phyloP scores from a whole-genome alignment of 2,329 filamentous ascomycete genomes.

The Capronia americana region DNA sequence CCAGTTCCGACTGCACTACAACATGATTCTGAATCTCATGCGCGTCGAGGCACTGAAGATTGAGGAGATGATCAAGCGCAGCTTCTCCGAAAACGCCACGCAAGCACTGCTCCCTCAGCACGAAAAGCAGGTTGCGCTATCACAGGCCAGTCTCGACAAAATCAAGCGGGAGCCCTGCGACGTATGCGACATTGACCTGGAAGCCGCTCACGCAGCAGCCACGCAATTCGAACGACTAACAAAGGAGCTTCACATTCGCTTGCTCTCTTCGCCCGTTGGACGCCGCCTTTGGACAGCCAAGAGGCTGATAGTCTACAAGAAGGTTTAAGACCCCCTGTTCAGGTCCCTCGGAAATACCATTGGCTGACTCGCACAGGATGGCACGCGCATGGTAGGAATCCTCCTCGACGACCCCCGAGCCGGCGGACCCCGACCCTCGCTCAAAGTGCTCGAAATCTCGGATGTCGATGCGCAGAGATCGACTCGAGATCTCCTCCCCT shows the following conservation, averaged over 20 bases:
- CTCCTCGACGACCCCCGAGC: slow-evolving; percentile 74
- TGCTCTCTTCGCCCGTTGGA: slow-evolving; percentile 81
- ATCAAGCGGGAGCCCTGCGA: slow-evolving; percentile 84
- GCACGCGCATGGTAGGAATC: slow-evolving; percentile 80
- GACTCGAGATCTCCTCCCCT: slow-evolving; percentile 85
- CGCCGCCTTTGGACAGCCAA: slow-evolving; percentile 77
- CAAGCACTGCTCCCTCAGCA: slow-evolving; percentile 93
- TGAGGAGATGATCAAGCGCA: slow-evolving; percentile 99
- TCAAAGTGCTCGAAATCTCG: slow-evolving; percentile 81
- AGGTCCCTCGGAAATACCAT: background rate
- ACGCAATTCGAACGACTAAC: slow-evolving; percentile 83
- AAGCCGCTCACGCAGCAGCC: slow-evolving; percentile 79
- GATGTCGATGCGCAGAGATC: slow-evolving; percentile 72
- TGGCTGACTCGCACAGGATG: slow-evolving; percentile 62
- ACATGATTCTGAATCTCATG: slow-evolving; percentile 97
- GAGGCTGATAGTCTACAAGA: slow-evolving; percentile 81
- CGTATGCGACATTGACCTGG: slow-evolving; percentile 80
- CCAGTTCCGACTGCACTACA: slow-evolving; percentile 96
- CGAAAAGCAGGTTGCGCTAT: slow-evolving; percentile 90
- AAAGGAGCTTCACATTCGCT: slow-evolving; percentile 74
- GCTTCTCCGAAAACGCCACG: slow-evolving; percentile 97
- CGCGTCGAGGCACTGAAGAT: slow-evolving; percentile 97
- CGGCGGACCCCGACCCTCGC: slow-evolving; percentile 68
- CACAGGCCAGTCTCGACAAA: slow-evolving; percentile 88
- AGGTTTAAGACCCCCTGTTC: slow-evolving; percentile 46